These are phyloP conservation scores for Francoa sonchifolia DNA, from an alignment of 441 rosid species.

Conservation along the genomic window DNA sequence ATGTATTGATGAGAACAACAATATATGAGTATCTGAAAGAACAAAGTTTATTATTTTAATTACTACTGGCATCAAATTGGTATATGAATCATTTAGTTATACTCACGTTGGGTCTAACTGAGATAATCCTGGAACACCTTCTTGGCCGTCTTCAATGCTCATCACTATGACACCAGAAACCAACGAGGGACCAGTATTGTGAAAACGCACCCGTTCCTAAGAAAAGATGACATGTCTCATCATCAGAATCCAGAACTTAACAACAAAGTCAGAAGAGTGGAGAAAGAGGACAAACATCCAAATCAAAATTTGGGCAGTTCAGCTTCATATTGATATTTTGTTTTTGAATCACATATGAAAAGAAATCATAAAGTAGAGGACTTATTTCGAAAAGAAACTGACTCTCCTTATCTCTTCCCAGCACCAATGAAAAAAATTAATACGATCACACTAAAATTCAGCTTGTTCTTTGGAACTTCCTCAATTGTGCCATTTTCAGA, in stretches of 20 bases:
- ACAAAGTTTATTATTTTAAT: constrained; percentile 6
- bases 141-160: constrained; percentile 80
- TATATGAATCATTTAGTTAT: neutral
- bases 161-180: constrained; percentile 74
- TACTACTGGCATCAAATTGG: neutral
- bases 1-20: constrained; percentile 54
- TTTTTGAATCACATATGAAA: too few relatives aligned
- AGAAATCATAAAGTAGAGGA: too few relatives aligned
- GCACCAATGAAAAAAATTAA: too few relatives aligned
- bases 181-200: constrained; percentile 62
- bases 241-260: neutral
- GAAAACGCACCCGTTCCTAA: constrained; percentile 71
- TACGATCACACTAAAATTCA: too few relatives aligned
- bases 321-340: too few relatives aligned
- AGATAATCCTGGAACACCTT: constrained; percentile 47
- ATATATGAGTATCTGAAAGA: constrained; percentile 52
- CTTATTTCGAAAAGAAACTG: too few relatives aligned
- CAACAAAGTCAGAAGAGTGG: neutral
- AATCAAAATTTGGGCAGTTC: neutral
- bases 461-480: too few relatives aligned
- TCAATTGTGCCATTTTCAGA: neutral
- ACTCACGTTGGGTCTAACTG: constrained; percentile 70
- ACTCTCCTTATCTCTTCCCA: too few relatives aligned
- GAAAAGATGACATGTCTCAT: constrained; percentile 6
- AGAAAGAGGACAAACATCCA: neutral